Evolutionary conservation across 2,329 filamentous ascomycete genomes (phyloP).

Genomic region (Plenodomus lindquistii): DNA sequence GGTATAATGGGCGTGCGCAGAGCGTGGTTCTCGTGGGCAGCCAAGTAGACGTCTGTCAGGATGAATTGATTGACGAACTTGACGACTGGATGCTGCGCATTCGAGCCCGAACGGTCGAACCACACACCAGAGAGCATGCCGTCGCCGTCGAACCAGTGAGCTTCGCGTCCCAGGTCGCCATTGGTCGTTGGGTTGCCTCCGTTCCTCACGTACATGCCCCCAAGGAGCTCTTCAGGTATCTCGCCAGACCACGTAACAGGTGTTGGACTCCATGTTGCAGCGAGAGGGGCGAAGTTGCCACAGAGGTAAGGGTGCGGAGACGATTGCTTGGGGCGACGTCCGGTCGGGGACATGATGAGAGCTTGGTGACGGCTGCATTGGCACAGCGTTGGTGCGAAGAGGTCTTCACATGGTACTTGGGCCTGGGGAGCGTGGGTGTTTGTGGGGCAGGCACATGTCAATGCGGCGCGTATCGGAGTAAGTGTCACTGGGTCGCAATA

Average conservation of each 20-base stretch:
- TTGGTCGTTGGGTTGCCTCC: slow-evolving; percentile 70
- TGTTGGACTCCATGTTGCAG: slow-evolving; percentile 58
- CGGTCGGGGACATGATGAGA: slow-evolving; percentile 27
- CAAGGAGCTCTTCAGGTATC: slow-evolving; percentile 67
- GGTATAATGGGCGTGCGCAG: slow-evolving; percentile 64
- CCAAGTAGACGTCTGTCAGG: slow-evolving; percentile 67
- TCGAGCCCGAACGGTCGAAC: slow-evolving; percentile 52
- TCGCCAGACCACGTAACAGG: slow-evolving; percentile 60
- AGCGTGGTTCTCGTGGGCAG: slow-evolving; percentile 52
- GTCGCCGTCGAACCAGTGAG: slow-evolving; percentile 77
- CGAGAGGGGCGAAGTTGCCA: slow-evolving; percentile 72
- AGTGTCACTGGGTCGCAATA: not conserved
- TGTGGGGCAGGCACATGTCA: not conserved
- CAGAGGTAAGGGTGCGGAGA: slow-evolving; percentile 58
- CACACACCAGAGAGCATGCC: slow-evolving; percentile 72
- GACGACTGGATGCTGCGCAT: slow-evolving; percentile 54
- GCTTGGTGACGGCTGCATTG: slow-evolving; percentile 17
- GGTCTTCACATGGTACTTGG: not conserved
- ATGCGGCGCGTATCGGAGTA: not conserved
- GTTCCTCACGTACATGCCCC: slow-evolving; percentile 73
- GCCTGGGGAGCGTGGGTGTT: not conserved
- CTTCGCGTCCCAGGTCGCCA: slow-evolving; percentile 62
- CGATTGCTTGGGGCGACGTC: slow-evolving; percentile 19
- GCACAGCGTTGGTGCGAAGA: not conserved
- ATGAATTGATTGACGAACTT: slow-evolving; percentile 73